Evolutionary conservation across 2,329 filamentous ascomycete species (phyloP), one percentile per base, ranked within the genome.

Genomic region (Phaeosphaeriaceae sp.): DNA sequence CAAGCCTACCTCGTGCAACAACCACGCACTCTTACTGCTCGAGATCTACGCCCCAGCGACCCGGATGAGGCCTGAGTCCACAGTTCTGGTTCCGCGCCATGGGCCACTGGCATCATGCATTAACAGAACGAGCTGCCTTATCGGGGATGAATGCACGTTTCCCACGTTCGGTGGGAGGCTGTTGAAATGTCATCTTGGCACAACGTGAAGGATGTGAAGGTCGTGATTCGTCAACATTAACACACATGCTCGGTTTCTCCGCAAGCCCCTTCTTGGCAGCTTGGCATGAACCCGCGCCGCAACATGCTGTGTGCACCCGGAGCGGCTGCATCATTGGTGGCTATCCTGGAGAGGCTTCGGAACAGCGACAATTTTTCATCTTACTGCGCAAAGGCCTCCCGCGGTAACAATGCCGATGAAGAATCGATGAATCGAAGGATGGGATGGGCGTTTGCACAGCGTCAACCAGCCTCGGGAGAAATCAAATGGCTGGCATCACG

Each of bases 11-110:
- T 36, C 31, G 31, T 76, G 72, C 66, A 51, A 71, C 62, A 47
- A 71, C 58, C 48, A 41, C 55, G 60, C 57, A 58, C 62, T 74
- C 62, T 73, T 62, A 76, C 63, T 76, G 72, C 68, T 74, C 62
- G 54, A 67, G 54, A 65, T 54, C 53, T 56, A 51, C 50, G 51
- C 55, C 60, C 63, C 65, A 63, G 54, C 54, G 54, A 60, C 69
- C 65, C 55, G 61, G 60, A 55, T 59, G 54, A 61, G 61, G 53
- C 62, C 52, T 40, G 45, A 57, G 60, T 57, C 62, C 65, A 62
- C 59, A 58, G 60, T 59, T 31, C 48, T 62, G 69, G 58, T 13
- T 59, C 60, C 57, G 60, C 60, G 57, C 59, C 53, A 64, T 50
- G 53, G 64, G 58, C 64, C 60, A 60, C 63, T 57, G 61, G 42